Base-by-base conservation (phyloP, 2,329 filamentous ascomycete genomes). In the Fusarium sp. region DNA sequence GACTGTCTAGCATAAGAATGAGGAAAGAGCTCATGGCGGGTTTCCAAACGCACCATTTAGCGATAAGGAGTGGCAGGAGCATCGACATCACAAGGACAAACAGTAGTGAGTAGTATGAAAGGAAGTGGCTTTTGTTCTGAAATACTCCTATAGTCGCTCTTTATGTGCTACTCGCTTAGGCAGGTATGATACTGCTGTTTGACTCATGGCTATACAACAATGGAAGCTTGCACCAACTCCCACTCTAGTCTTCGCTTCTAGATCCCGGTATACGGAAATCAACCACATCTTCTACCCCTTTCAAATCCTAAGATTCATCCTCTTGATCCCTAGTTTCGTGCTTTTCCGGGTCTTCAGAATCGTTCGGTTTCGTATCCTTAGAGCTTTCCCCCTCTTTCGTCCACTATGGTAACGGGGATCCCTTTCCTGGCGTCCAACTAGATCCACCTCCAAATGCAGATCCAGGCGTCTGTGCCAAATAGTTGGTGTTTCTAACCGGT, bases 361-460 rank as follows among this genome's bases (percentile, higher is more conserved):
- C 14, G 7, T 34, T 62, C 16, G 34, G 34, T 37, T n/a, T 37
- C 34, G 34, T n/a, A n/a, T n/a, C 18, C 10, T 48, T 25, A 12
- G 64, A 16, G 30, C 28, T 21, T 18, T 39, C 61, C 19, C 28
- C 48, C 53, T 42, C 18, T 43, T 52, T 41, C 34, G n/a, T 23
- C 49, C 56, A 48, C 65, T 74, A 75, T 30, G 73, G 77, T 34
- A 81, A 57, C 26, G 81, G 80, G 25, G 81, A 81, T 50, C 79
- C 82, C 66, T 82, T 85, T 19, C 83, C 83, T 34, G 83, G 83
- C 34, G 83, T 85, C 82, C 82, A 84, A 26, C 74, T 81, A 41
- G 76, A 67, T 7, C 77, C 79, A 2, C 76, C 76, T 19, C 80
- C 80, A 68, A 84, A 83, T 4, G 78, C 78, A 26, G 76, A 78